phyloP scores from a whole-genome alignment of 305 asterid genomes.

The Nicotiana rustica region DNA sequence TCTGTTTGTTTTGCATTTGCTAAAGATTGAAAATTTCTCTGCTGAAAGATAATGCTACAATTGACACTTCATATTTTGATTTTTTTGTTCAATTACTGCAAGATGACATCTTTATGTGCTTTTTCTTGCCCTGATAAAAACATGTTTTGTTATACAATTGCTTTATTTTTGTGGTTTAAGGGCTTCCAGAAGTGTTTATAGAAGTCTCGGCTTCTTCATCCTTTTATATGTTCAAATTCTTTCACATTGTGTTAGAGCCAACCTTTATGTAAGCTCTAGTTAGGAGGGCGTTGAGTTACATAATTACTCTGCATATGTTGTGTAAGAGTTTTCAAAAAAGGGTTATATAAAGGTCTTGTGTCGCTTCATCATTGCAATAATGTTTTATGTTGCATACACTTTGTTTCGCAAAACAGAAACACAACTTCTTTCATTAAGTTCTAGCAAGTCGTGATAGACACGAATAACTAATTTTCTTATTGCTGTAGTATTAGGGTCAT shows the following conservation, averaged over 20 bases:
- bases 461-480: too few species aligned
- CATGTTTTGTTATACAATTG: too few species aligned
- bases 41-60: not conserved
- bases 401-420: not conserved
- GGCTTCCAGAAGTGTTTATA: not conserved
- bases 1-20: not conserved
- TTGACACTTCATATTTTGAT: not conserved
- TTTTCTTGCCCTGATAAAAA: not conserved
- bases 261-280: not conserved
- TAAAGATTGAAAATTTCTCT: not conserved
- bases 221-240: not conserved
- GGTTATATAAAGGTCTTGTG: not conserved
- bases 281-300: not conserved
- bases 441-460: not conserved
- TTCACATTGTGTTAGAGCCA: not conserved
- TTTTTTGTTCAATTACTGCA: not conserved
- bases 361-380: not conserved
- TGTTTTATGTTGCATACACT: not conserved
- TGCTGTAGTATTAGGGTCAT: not conserved
- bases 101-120: not conserved
- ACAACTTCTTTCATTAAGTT: not conserved
- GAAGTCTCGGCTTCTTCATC: not conserved
- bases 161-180: not conserved
- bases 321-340: not conserved
- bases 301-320: not conserved